Evolutionary conservation across 1,284 basidiomycete genomes (phyloP).

Genomic region (Boletus sp.): DNA sequence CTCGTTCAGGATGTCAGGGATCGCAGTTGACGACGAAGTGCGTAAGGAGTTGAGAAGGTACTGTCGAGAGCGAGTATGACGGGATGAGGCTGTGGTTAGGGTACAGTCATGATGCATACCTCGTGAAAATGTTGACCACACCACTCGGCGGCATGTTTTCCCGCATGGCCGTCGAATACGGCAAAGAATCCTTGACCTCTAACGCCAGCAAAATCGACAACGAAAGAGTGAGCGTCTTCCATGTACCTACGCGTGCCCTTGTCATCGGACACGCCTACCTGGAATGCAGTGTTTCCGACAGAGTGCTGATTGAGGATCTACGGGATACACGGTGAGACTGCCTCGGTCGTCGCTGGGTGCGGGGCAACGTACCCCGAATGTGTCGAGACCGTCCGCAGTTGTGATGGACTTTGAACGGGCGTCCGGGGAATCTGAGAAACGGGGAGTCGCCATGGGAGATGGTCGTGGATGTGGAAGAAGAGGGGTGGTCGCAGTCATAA

Average conservation of each 20-base stretch:
- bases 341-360: constrained; percentile 1
- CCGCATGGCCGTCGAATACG: constrained; percentile 97
- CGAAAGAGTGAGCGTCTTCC: constrained; percentile 97
- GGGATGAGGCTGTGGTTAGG: constrained; percentile 1
- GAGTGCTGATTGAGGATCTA: constrained; percentile 60
- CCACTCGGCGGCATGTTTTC: constrained; percentile 98
- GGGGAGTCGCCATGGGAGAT: constrained; percentile 23
- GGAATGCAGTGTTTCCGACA: constrained; percentile 57
- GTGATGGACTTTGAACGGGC: constrained; percentile 76
- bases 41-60: constrained; percentile 53
- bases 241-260: constrained; percentile 89
- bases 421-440: constrained; percentile 43
- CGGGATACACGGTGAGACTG: constrained; percentile 1
- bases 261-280: constrained; percentile 89
- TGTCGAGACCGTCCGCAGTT: constrained; percentile 64
- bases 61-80: constrained; percentile 42
- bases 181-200: constrained; percentile 97
- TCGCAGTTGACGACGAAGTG: constrained; percentile 46
- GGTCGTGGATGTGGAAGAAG: constrained; percentile 12
- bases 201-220: constrained; percentile 89
- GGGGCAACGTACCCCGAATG: constrained; percentile 60
- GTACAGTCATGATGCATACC: constrained; percentile 38
- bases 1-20: constrained; percentile 89
- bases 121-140: constrained; percentile 95
- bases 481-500: constrained; percentile 6